Percentiles rank a stretch among this genome's conserved stretches.
Conservation (phyloP, 2,329 filamentous ascomycete genomes). For the Hirsutella thompsonii region DNA sequence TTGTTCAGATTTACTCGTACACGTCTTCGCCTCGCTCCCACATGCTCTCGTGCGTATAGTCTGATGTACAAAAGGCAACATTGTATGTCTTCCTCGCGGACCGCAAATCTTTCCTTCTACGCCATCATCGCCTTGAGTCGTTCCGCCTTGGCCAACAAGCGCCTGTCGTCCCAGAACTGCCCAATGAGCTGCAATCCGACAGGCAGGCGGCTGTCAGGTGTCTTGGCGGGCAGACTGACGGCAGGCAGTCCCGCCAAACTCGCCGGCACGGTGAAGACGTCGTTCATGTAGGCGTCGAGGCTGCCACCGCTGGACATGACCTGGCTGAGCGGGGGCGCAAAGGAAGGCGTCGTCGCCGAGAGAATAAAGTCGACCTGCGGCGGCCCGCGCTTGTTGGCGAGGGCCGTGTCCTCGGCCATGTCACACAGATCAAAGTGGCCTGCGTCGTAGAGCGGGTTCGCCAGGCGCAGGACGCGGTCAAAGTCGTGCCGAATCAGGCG, state of each 20-base stretch:
- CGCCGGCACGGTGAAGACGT: conserved; percentile 91
- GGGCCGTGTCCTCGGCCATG: conserved; percentile 37
- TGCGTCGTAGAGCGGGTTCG: conserved; percentile 52
- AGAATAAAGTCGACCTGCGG: conserved; percentile 72
- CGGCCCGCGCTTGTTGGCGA: conserved; percentile 44
- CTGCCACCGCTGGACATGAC: conserved; percentile 36
- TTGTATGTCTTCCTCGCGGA: not conserved
- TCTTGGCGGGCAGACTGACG: conserved; percentile 56
- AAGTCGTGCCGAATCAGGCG: conserved; percentile 79
- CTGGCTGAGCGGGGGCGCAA: conserved; percentile 52
- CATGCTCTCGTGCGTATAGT: too few species aligned
- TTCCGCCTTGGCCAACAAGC: conserved; percentile 46
- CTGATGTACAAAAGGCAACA: not conserved
- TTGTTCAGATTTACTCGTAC: too few species aligned
- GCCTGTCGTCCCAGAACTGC: conserved; percentile 66
- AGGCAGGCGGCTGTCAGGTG: conserved; percentile 18
- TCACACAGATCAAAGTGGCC: conserved; percentile 45
- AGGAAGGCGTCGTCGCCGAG: conserved; percentile 73
- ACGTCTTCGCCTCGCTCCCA: too few species aligned
- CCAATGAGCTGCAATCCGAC: conserved; percentile 63
- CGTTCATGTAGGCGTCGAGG: conserved; percentile 78
- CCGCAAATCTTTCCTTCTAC: not conserved
- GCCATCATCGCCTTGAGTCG: conserved; percentile 7
- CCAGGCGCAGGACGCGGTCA: conserved; percentile 57
- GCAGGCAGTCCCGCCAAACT: conserved; percentile 85